These are phyloP conservation scores for Colletotrichum endophyticum DNA, from an alignment of 2,329 filamentous ascomycete genomes.

Conservation along the genomic window DNA sequence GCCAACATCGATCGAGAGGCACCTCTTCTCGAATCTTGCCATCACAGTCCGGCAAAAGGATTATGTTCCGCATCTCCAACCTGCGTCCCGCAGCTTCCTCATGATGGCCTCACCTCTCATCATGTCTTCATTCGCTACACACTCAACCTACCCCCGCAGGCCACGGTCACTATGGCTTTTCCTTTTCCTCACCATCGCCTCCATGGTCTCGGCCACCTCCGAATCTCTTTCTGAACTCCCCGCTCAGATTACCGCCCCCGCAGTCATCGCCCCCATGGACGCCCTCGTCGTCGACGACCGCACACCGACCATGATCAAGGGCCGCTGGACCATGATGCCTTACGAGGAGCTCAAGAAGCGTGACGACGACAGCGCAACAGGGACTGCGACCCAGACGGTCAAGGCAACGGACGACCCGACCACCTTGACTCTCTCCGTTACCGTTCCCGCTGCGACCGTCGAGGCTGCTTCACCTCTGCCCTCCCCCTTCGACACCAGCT, in stretches of 20 bases:
- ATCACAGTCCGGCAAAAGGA: not conserved
- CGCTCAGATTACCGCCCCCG: slow-evolving; percentile 13
- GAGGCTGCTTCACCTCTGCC: slow-evolving; percentile 53
- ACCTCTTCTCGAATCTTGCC: not conserved
- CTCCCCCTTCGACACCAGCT: slow-evolving; percentile 69
- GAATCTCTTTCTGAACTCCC: not conserved
- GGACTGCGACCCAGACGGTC: not conserved
- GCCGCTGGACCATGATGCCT: slow-evolving; percentile 24
- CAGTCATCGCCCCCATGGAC: not conserved
- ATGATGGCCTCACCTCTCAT: slow-evolving; percentile 27
- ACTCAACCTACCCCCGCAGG: slow-evolving; percentile 12
- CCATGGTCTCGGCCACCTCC: slow-evolving; percentile 2
- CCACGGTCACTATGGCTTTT: slow-evolving; percentile 32
- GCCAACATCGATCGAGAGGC: not conserved
- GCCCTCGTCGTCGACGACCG: slow-evolving; percentile 20
- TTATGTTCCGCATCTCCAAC: slow-evolving; percentile 27
- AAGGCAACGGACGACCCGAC: slow-evolving; percentile 1
- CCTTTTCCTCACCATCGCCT: slow-evolving; percentile 28
- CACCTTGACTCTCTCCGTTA: slow-evolving; percentile 14
- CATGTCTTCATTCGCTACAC: slow-evolving; percentile 7
- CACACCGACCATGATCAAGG: slow-evolving; percentile 20
- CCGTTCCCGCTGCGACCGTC: slow-evolving; percentile 28
- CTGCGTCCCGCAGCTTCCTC: slow-evolving; percentile 26
- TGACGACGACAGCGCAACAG: slow-evolving; percentile 23
- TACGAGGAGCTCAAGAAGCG: slow-evolving; percentile 27